Conservation (phyloP, 1,284 basidiomycete genomes). For the Tylopilus orsonianus region DNA sequence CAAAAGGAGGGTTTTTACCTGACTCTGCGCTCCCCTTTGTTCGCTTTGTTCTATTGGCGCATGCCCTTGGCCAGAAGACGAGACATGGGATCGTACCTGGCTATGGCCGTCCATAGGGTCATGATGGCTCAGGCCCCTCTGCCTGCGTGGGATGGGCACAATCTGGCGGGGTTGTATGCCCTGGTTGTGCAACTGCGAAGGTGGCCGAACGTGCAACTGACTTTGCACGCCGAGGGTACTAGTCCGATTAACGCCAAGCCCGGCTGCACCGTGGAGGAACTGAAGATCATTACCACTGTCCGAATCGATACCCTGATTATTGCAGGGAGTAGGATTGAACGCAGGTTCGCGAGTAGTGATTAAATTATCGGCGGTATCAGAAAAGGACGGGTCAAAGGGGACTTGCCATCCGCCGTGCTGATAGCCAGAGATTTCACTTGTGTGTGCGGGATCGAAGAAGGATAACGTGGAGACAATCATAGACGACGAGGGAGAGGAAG, state of each 20-base stretch:
- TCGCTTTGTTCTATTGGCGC: conserved; percentile 4
- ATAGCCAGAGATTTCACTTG: conserved; percentile 17
- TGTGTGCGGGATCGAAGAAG: conserved; percentile 30
- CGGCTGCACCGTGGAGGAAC: neutral
- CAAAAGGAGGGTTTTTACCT: conserved; percentile 4
- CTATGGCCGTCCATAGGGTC: neutral
- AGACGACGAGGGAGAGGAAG: conserved; percentile 12
- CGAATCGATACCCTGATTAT: neutral
- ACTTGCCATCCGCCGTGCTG: conserved; percentile 22
- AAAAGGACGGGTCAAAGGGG: conserved; percentile 18
- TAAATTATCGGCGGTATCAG: conserved; percentile 1
- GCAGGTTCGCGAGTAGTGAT: neutral
- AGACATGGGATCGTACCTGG: neutral
- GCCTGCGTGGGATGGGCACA: conserved; percentile 16
- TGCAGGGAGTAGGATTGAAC: neutral
- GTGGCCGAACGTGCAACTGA: neutral
- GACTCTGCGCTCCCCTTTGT: neutral
- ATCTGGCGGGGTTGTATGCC: conserved; percentile 12
- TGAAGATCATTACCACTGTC: neutral
- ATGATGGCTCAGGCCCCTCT: neutral
- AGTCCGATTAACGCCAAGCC: conserved; percentile 7
- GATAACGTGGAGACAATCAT: conserved; percentile 32
- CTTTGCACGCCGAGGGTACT: neutral
- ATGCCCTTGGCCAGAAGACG: neutral
- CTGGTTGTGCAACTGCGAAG: conserved; percentile 4